Base-by-base conservation (phyloP, 139 green algal genomes). In the Chlorella sp. region DNA sequence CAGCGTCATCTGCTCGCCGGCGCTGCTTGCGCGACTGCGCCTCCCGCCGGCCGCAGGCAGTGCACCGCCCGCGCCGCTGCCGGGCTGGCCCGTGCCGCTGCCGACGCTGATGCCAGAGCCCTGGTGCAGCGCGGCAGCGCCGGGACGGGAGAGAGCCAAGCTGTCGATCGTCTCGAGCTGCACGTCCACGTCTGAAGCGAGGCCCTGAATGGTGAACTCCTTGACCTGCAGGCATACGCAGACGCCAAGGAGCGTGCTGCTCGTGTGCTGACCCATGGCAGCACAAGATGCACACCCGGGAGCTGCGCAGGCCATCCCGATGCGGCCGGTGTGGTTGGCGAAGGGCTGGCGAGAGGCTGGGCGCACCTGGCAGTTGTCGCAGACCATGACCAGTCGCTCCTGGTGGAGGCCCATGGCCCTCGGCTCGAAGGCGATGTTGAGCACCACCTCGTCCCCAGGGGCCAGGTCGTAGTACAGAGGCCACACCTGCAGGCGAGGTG, bases 311-410 rank as follows among this genome's bases (percentile, higher is more conserved):
- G n/a, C n/a, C n/a, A n/a, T n/a, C n/a, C n/a, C n/a, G n/a, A n/a
- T n/a, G n/a, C n/a, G n/a, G n/a, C n/a, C n/a, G n/a, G n/a, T n/a
- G n/a, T n/a, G n/a, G n/a, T n/a, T n/a, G n/a, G n/a, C n/a, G n/a
- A n/a, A n/a, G n/a, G n/a, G n/a, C n/a, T n/a, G n/a, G n/a, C n/a
- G n/a, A n/a, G n/a, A n/a, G n/a, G n/a, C n/a, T n/a, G n/a, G n/a
- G n/a, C 42, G 17, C 67, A 87, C 84, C 62, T 82, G 76, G 77
- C 85, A 87, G 73, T 90, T 90, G 65, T 90, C 85, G 60, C 80
- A 87, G 5, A 90, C 82, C 67, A 90, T 67, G 29, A 90, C 70
- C 65, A 87, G 74, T 1, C 72, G 42, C 31, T 77, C 74, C 30
- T 68, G 36, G 27, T 74, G 62, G 26, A 42, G 34, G 5, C 84